Evolutionary conservation across 371 early-diverging fungal genomes (phyloP), one percentile per base, ranked within the genome.

Genomic region (Conidiobolus incongruus): DNA sequence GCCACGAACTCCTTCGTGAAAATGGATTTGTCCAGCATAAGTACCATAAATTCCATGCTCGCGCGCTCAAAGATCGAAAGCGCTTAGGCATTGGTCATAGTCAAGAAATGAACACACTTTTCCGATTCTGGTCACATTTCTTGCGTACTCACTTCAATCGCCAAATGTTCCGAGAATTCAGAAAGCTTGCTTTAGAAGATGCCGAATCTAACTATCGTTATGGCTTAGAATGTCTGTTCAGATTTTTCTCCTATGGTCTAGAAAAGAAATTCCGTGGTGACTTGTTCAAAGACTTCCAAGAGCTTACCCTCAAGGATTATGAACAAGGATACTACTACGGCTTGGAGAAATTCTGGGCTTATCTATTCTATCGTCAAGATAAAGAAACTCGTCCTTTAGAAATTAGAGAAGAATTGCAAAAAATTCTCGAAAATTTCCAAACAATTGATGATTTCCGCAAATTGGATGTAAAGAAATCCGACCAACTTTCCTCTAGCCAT

Each of bases 81-180:
- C 72, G 74, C 42, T 67, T 77, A 29, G 94, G 94, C 12, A 64
- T 70, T n/a, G 92, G 94, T 12, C 80, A 75, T 19, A 83, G 84
- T n/a, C 89, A 85, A 47, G 94, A 91, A 55, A 93, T 93, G 94
- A 93, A 93, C 66, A 91, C 92, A 2, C 61, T 93, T 45, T 93
- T 81, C 75, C 77, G 92, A 16, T 94, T 94, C 81, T 94, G 94
- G 94, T 84, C 82, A 40, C 91, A 94, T 62, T 94, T 91, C 56
- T 65, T 94, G 58, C 86, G 92, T 56, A 90, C 90, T 57, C 81
- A 84, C 52, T 90, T 77, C 54, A 91, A 90, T 70, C 65, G 70
- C 55, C 73, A 72, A 47, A 90, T 94, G 91, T 89, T 87, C 58
- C 59, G 61, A 37, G 92, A 94, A 61, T 94, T 94, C 62, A 80